These are phyloP conservation scores for Chiua virens DNA, from an alignment of 768 basidiomycete genomes.

Conservation along the genomic window DNA sequence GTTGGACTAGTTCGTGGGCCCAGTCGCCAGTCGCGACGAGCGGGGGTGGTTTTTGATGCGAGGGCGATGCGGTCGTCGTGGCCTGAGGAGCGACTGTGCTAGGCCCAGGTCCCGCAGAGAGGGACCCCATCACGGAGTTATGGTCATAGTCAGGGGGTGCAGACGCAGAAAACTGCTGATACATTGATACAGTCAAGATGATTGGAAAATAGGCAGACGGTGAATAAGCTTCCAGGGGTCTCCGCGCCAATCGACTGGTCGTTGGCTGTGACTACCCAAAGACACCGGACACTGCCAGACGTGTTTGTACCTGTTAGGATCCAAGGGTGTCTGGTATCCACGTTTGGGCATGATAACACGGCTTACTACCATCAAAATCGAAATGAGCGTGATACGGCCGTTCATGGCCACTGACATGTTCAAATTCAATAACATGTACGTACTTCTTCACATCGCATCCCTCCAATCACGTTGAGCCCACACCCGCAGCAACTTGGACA, in stretches of 20 bases:
- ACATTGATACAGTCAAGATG: conserved; percentile 29
- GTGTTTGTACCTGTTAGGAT: conserved; percentile 34
- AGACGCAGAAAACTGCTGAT: conserved; percentile 36
- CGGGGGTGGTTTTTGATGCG: conserved; percentile 39
- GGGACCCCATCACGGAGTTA: conserved; percentile 30
- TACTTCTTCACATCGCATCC: conserved; percentile 1
- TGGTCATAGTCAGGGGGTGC: conserved; percentile 36
- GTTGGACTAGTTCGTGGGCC: conserved; percentile 82
- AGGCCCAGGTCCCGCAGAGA: conserved; percentile 33
- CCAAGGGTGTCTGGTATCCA: conserved; percentile 6
- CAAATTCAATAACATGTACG: conserved; percentile 89
- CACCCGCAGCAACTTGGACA: conserved; percentile 75
- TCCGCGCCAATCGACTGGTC: not conserved
- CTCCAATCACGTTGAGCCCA: conserved; percentile 5
- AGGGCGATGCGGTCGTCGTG: conserved; percentile 23
- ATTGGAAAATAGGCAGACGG: conserved; percentile 22
- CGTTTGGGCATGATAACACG: too few species aligned
- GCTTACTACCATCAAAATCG: conserved; percentile 5
- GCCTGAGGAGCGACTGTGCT: conserved; percentile 34
- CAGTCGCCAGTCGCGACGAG: conserved; percentile 81
- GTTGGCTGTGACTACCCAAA: not conserved
- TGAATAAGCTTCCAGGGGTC: conserved; percentile 33
- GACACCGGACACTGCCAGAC: conserved; percentile 30
- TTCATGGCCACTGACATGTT: conserved; percentile 90
- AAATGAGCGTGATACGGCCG: conserved; percentile 85